phyloP scores from a whole-genome alignment of 2,329 filamentous ascomycete species.

The Ceratocystis ficicola region DNA sequence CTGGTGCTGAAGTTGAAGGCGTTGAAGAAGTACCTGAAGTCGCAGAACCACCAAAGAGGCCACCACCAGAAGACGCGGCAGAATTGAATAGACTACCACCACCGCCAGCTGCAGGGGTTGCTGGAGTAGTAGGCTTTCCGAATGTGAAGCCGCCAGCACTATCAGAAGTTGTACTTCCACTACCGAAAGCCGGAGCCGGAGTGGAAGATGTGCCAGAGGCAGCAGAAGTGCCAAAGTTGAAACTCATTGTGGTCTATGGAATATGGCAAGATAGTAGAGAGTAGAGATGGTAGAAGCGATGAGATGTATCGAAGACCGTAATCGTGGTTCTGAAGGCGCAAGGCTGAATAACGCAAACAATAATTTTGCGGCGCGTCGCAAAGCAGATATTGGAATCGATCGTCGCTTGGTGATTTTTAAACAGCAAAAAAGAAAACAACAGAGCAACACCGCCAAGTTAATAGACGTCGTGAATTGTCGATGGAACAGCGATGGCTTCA shows the following conservation, averaged over 20 bases:
- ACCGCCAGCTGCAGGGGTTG: conserved; percentile 9
- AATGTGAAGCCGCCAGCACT: conserved; percentile 27
- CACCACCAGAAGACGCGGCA: conserved; percentile 9
- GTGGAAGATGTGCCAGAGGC: background rate
- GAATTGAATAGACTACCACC: conserved; percentile 22
- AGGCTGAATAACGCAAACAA: conserved; percentile 15
- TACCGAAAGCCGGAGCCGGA: conserved; percentile 27
- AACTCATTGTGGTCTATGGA: conserved; percentile 29
- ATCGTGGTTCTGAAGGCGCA: conserved; percentile 13
- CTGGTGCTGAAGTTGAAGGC: conserved; percentile 31
- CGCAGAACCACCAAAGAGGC: conserved; percentile 24
- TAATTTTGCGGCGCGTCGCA: background rate
- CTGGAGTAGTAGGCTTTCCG: conserved; percentile 22
- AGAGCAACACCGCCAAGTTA: background rate
- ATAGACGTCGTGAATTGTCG: background rate
- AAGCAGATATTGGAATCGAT: background rate
- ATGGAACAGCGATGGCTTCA: background rate
- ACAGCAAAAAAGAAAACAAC: background rate
- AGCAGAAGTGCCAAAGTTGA: conserved; percentile 33
- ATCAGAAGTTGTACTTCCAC: conserved; percentile 24
- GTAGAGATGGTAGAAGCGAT: background rate
- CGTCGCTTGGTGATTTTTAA: background rate
- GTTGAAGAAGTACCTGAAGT: conserved; percentile 26
- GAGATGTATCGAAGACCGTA: background rate
- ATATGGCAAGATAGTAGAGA: background rate